A percentile compares a stretch with the other conserved stretches of the same genome.
phyloP scores from a whole-genome alignment of 257 asterid genomes.

The Lycium ferocissimum region DNA sequence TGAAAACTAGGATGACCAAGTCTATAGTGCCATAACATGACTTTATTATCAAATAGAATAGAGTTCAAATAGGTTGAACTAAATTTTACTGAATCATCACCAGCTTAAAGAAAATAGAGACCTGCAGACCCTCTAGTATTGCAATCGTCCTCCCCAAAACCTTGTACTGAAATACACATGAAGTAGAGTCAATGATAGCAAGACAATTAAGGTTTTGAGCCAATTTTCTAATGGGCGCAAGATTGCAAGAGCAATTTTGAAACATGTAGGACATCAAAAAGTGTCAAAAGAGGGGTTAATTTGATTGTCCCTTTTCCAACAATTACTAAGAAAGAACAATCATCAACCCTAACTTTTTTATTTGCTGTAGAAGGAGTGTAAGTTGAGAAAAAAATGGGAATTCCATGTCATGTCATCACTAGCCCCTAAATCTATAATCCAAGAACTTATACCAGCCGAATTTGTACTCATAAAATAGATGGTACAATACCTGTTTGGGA shows the following conservation, averaged over 20 bases:
- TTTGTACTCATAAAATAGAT: neutral
- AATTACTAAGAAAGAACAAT: neutral
- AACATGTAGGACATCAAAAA: neutral
- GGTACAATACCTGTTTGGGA: neutral
- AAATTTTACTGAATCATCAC: neutral
- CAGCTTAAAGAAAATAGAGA: constrained; percentile 22
- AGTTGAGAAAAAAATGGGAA: neutral
- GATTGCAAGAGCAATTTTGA: neutral
- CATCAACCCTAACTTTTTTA: neutral
- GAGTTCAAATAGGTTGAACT: neutral
- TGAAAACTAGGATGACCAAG: too few species aligned
- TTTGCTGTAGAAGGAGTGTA: too few species aligned
- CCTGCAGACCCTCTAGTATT: neutral
- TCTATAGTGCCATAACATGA: constrained; percentile 14
- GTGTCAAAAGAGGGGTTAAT: neutral
- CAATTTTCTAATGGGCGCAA: neutral
- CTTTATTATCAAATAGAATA: neutral
- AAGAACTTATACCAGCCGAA: neutral
- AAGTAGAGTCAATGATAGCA: neutral
- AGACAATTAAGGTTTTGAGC: neutral
- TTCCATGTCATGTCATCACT: neutral
- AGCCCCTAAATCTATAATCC: neutral
- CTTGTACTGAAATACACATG: neutral
- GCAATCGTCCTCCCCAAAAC: constrained; percentile 1
- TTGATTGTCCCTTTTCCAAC: neutral